phyloP scores from a whole-genome alignment of 1,284 basidiomycete species.

The Sutorius eximius region DNA sequence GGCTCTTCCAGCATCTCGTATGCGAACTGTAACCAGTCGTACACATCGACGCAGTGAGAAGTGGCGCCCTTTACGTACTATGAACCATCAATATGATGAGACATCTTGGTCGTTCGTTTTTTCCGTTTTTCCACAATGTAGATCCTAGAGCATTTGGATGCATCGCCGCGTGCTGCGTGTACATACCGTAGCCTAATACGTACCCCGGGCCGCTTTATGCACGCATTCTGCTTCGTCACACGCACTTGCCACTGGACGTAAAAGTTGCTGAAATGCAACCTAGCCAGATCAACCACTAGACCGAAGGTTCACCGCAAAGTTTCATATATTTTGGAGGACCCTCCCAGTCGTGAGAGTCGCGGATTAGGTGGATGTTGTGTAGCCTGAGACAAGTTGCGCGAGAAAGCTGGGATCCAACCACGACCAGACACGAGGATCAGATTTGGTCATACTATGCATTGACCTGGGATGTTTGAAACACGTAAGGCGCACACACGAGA shows the following conservation, averaged over 20 bases:
- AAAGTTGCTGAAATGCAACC: not conserved
- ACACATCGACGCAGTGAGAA: conserved; percentile 29
- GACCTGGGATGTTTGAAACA: not conserved
- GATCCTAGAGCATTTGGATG: not conserved
- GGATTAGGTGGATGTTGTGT: not conserved
- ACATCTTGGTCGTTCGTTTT: not conserved
- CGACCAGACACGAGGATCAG: no score
- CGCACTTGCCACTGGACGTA: not conserved
- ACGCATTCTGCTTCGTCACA: not conserved
- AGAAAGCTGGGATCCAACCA: no score
- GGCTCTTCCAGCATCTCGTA: conserved; percentile 39
- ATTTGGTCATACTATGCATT: no score
- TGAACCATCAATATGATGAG: not conserved
- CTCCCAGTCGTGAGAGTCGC: not conserved
- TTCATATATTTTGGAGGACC: not conserved
- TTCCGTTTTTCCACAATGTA: not conserved
- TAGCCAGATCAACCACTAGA: no score
- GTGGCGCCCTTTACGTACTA: not conserved
- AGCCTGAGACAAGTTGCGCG: no score
- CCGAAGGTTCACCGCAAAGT: not conserved
- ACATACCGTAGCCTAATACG: not conserved
- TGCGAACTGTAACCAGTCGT: conserved; percentile 40
- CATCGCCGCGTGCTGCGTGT: not conserved
- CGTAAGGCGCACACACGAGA: not conserved
- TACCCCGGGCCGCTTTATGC: not conserved